Evolutionary conservation across 345 rosid species (phyloP).

Genomic region (rapeseed (Brassica napus)): Da-Ae NC_063442.1:42133501-42134000

Average conservation of each 20-base stretch:
- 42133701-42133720: too few relatives aligned
- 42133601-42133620: neutral
- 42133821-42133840: neutral
- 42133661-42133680: neutral
- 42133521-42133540: neutral
- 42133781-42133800: neutral
- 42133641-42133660: neutral
- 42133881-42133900: neutral
- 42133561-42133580: neutral
- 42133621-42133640: neutral
- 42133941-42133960: too few relatives aligned
- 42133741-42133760: too few relatives aligned
- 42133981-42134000: slow-evolving; percentile 8
- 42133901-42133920: slow-evolving; percentile 6
- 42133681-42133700: neutral
- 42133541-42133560: neutral
- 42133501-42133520: neutral
- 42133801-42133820: neutral
- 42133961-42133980: slow-evolving; percentile 33
- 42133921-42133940: slow-evolving; percentile 37
- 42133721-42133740: neutral
- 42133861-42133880: slow-evolving; percentile 4
- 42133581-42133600: neutral
- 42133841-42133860: neutral
- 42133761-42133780: neutral